phyloP scores from a whole-genome alignment of 2,329 filamentous ascomycete species.

The Achaetomium macrosporum region DNA sequence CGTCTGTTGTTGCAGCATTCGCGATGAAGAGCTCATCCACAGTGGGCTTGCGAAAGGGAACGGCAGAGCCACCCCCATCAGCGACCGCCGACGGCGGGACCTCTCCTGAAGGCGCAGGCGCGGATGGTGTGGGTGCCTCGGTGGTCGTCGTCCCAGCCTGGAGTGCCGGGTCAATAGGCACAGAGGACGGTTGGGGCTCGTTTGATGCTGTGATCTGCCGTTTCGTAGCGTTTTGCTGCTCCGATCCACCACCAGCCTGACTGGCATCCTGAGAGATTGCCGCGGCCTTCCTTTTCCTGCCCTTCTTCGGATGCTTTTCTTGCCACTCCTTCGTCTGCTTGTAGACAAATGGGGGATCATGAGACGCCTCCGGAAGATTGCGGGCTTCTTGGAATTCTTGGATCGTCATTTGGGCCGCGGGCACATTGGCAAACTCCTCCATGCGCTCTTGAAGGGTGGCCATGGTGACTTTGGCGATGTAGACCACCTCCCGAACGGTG shows the following conservation, averaged over 20 bases:
- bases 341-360: slow-evolving; percentile 81
- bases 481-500: slow-evolving; percentile 91
- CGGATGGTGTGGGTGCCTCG: slow-evolving; percentile 2
- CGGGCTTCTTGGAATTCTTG: slow-evolving; percentile 71
- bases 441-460: slow-evolving; percentile 87
- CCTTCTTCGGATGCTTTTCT: slow-evolving; percentile 41
- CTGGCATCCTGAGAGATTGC: slow-evolving; percentile 6
- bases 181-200: not conserved
- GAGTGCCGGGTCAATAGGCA: slow-evolving; percentile 11
- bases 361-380: slow-evolving; percentile 35
- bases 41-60: slow-evolving; percentile 41
- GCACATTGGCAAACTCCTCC: slow-evolving; percentile 84
- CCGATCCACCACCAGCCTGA: slow-evolving; percentile 29
- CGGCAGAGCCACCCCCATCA: slow-evolving; percentile 64
- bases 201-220: slow-evolving; percentile 19
- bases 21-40: slow-evolving; percentile 21
- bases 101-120: slow-evolving; percentile 27
- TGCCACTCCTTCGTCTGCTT: slow-evolving; percentile 52
- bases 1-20: slow-evolving; percentile 10
- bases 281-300: slow-evolving; percentile 33
- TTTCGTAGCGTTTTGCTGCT: slow-evolving; percentile 22
- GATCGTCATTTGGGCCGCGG: slow-evolving; percentile 77
- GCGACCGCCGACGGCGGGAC: not conserved
- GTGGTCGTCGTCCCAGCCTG: slow-evolving; percentile 11
- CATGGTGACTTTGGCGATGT: slow-evolving; percentile 94